Conservation (phyloP, 2,329 filamentous ascomycete species). For the Leptosphaerulina australis region DNA sequence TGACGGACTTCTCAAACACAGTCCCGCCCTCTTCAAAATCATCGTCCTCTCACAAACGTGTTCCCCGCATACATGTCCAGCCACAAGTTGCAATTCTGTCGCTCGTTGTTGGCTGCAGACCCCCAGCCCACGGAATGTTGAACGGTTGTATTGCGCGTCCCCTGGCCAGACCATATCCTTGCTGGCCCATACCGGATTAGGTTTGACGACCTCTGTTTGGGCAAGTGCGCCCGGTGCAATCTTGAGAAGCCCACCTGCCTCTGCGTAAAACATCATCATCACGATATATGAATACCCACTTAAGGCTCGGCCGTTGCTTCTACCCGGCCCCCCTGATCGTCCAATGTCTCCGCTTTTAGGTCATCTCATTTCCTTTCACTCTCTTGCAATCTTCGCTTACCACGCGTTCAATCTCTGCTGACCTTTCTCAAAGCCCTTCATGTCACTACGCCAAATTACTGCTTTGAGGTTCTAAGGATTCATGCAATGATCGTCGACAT, state of each 20-base stretch:
- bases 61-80: conserved; percentile 9
- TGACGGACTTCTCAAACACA: conserved; percentile 12
- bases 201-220: conserved; percentile 1
- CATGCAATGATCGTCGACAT: conserved; percentile 2
- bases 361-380: conserved; percentile 16
- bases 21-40: conserved; percentile 6
- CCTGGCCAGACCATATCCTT: conserved; percentile 9
- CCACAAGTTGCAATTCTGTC: conserved; percentile 5
- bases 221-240: conserved; percentile 16
- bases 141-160: conserved; percentile 17
- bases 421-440: too few relatives aligned
- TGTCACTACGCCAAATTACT: conserved; percentile 2
- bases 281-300: conserved; percentile 14
- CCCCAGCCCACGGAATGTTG: conserved; percentile 13
- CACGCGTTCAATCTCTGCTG: conserved; percentile 3
- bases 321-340: conserved; percentile 19
- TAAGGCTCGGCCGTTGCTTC: conserved; percentile 11
- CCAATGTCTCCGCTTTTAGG: conserved; percentile 17
- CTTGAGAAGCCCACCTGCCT: conserved; percentile 15
- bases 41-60: neutral
- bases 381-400: conserved; percentile 18
- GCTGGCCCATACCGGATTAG: conserved; percentile 7
- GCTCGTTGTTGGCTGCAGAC: conserved; percentile 6
- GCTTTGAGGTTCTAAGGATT: neutral
- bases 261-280: conserved; percentile 16